phyloP scores from a whole-genome alignment of 2,329 filamentous ascomycete species.

The Scorias spongiosa region DNA sequence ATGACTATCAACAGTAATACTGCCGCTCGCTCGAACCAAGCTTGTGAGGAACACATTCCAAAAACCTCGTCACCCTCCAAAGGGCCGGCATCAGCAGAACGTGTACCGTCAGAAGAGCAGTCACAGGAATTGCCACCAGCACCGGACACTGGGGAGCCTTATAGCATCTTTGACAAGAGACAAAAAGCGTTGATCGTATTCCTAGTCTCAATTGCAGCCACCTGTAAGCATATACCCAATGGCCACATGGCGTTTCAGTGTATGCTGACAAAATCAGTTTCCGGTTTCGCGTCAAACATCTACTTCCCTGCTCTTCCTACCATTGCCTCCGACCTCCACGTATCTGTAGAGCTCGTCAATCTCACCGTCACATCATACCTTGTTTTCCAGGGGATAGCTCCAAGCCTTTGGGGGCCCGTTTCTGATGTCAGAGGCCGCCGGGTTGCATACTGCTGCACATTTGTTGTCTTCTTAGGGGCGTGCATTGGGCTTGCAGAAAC shows the following conservation, averaged over 20 bases:
- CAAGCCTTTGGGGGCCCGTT: constrained; percentile 26
- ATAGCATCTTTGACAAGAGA: constrained; percentile 35
- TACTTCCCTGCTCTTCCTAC: constrained; percentile 31
- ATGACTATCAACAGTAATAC: too few species aligned
- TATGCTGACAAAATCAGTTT: constrained; percentile 19
- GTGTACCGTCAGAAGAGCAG: too few species aligned
- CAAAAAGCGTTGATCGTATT: constrained; percentile 35
- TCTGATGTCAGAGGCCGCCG: constrained; percentile 28
- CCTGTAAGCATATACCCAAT: constrained; percentile 14
- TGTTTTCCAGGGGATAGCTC: constrained; percentile 30
- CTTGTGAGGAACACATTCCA: too few species aligned
- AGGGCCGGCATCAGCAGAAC: too few species aligned
- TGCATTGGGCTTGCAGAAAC: constrained; percentile 26
- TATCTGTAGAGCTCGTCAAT: constrained; percentile 23
- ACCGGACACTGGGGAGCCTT: constrained; percentile 18
- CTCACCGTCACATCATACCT: constrained; percentile 32
- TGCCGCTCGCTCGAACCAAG: too few species aligned
- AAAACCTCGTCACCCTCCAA: too few species aligned
- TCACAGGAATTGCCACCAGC: too few species aligned
- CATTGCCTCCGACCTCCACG: constrained; percentile 26
- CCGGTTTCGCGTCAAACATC: constrained; percentile 30
- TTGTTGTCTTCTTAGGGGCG: constrained; percentile 26
- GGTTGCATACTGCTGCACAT: constrained; percentile 23
- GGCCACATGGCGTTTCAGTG: background rate
- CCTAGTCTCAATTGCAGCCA: constrained; percentile 35